Evolutionary conservation across 345 rosid genomes (phyloP).

Genomic region (Euphorbia pulcherrima): DNA sequence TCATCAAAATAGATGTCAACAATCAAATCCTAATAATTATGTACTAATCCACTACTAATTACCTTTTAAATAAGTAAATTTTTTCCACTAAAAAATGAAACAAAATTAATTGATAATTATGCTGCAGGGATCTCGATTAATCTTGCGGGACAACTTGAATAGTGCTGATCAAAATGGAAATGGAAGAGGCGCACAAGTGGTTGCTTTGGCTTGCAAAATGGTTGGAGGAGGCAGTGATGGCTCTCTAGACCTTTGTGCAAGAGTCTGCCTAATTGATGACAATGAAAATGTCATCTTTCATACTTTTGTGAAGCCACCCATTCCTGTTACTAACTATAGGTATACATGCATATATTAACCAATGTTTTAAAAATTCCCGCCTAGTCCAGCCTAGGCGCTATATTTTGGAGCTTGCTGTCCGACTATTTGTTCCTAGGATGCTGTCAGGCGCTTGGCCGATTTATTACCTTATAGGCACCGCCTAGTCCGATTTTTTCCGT

Average conservation of each 20-base stretch:
- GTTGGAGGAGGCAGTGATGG: conserved; percentile 96
- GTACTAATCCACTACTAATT: conserved; percentile 24
- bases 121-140: conserved; percentile 57
- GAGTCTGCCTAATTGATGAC: conserved; percentile 77
- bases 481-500: too few relatives aligned
- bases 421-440: too few relatives aligned
- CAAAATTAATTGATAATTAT: not conserved
- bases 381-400: too few relatives aligned
- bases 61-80: not conserved
- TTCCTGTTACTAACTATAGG: conserved; percentile 79
- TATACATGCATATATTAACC: conserved; percentile 13
- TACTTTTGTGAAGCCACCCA: conserved; percentile 62
- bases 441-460: too few relatives aligned
- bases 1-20: conserved; percentile 81
- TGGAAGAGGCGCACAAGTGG: conserved; percentile 48
- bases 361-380: too few relatives aligned
- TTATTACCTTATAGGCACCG: too few relatives aligned
- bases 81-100: not conserved
- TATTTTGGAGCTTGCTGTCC: too few relatives aligned
- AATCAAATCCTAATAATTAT: conserved; percentile 31
- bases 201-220: conserved; percentile 85
- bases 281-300: conserved; percentile 70
- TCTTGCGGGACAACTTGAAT: conserved; percentile 49
- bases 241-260: conserved; percentile 68
- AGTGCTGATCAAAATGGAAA: conserved; percentile 38